Evolutionary conservation across 768 basidiomycete genomes (phyloP), one percentile per base, ranked within the genome.

Genomic region (Podaxis sp.): DNA sequence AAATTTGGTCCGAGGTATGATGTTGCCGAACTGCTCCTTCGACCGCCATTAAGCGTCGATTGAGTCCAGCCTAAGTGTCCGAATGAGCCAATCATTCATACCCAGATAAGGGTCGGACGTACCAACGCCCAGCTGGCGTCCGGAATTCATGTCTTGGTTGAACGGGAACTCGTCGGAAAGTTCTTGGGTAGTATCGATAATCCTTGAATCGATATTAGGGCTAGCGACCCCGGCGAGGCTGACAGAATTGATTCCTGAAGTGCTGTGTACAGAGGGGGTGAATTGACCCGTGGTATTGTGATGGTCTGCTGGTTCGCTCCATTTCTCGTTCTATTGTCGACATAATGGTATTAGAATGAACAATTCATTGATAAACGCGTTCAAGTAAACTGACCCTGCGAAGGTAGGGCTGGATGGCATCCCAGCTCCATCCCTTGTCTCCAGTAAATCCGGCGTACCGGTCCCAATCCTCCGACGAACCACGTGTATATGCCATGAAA

Each of bases 351-450:
- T 46, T 19, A n/a, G 44, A 6, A 46, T 8, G 19, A 17, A 17
- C 4, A n/a, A 22, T 8, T 22, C 33, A 3, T 1, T 46, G 17
- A n/a, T 46, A 19, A 4, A 17, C 2, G 19, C 17, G 17, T n/a
- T 17, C 17, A 46, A 15, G 15, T 2, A 28, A 44, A 63, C 58
- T 4, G 8, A 49, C 64, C 61, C 44, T 58, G 4, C 48, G 46
- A 17, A 63, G 22, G 53, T 74, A 76, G 1, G 63, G 69, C n/a
- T 69, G 62, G 3, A 77, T 51, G 15, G 42, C 58, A 5, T 71
- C 62, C 75, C 76, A 77, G 4, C 71, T 73, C 76, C 75, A 77
- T 11, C 76, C 76, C 2, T 59, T 19, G 56, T 77, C 75, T 0
- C 70, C 68, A 4, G 73, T 70, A 22, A 70, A 40, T 2, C 49